A percentile compares a stretch with the other conserved stretches of the same genome.
phyloP scores from a whole-genome alignment of 208 protist species.

The Wallacemonas sp. region DNA sequence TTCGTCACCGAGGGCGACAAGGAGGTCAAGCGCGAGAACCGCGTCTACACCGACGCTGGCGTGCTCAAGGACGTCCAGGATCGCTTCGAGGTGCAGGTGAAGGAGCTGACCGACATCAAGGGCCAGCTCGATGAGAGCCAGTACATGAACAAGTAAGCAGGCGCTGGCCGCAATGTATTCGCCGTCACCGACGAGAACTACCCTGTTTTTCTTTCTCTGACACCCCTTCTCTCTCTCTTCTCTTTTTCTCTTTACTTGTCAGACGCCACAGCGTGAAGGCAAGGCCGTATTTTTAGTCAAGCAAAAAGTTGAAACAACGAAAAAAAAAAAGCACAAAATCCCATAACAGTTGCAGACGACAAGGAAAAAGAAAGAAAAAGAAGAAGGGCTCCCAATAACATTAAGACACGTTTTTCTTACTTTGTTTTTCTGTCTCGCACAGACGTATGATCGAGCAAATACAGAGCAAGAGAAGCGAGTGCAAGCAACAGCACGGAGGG shows the following conservation, averaged over 20 bases:
- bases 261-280: background rate
- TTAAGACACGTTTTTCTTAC: constrained; percentile 11
- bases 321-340: constrained; percentile 17
- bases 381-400: background rate
- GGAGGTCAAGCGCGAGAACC: constrained; percentile 87
- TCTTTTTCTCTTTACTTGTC: background rate
- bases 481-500: no score
- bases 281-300: background rate
- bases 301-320: constrained; percentile 9
- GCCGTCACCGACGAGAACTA: background rate
- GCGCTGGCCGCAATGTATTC: background rate
- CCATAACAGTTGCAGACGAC: background rate
- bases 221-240: no score
- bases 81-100: constrained; percentile 98
- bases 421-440: background rate
- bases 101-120: constrained; percentile 94
- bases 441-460: background rate
- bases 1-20: constrained; percentile 97
- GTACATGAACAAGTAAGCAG: constrained; percentile 89
- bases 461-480: background rate
- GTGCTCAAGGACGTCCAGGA: constrained; percentile 97
- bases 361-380: constrained; percentile 5
- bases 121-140: constrained; percentile 87
- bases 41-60: constrained; percentile 85
- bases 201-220: background rate